Base-by-base conservation (phyloP, 2,329 filamentous ascomycete species). In the Hawksworthiomyces lignivorus region DNA sequence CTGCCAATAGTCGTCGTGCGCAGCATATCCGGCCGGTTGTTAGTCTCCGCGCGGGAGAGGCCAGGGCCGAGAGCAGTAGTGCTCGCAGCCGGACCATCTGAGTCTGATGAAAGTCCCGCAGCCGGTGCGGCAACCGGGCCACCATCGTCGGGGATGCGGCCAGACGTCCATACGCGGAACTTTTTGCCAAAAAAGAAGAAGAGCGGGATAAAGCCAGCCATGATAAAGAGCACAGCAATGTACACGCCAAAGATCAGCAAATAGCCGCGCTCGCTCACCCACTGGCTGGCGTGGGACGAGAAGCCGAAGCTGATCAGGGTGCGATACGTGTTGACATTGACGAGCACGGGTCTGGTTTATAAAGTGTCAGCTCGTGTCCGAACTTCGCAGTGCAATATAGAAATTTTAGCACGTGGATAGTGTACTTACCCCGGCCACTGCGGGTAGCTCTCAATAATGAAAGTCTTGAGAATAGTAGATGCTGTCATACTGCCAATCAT, bases 371-470 rank as follows among this genome's bases (percentile, higher is more conserved):
- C 21, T 12, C 18, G 9, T n/a, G n/a, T n/a, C n/a, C n/a, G n/a
- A n/a, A n/a, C n/a, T n/a, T n/a, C n/a, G n/a, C n/a, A n/a, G n/a
- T n/a, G n/a, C n/a, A n/a, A n/a, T n/a, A n/a, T n/a, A n/a, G n/a
- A n/a, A n/a, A n/a, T n/a, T n/a, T n/a, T n/a, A n/a, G n/a, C n/a
- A n/a, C n/a, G n/a, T n/a, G n/a, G n/a, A n/a, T n/a, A n/a, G n/a
- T n/a, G n/a, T n/a, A n/a, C n/a, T n/a, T n/a, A 44, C 41, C 44
- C 57, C 2, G 54, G 52, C 49, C 46, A 56, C 45, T 51, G 51
- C 2, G 58, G 58, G 34, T 61, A 60, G 24, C 54, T 59, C 47
- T 61, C 57, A 7, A 62, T 54, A 7, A 58, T 50, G 38, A 55
- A 60, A 4, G 60, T 57, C 40, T 56, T 60, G 27, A 58, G 44